Conservation (phyloP, 2,329 filamentous ascomycete genomes). For the Fusarium illudens region DNA sequence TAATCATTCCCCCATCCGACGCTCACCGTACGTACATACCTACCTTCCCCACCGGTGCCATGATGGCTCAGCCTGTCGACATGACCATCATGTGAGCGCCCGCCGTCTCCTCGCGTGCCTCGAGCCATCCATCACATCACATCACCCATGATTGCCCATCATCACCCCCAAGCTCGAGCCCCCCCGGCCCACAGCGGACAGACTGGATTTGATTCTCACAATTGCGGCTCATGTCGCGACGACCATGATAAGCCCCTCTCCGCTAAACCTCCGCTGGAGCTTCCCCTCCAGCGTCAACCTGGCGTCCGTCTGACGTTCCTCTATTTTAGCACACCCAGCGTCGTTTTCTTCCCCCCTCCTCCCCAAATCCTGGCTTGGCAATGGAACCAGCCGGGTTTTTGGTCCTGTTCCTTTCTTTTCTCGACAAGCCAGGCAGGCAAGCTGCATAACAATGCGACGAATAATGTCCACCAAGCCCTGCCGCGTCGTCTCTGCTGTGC, state of each 20-base stretch:
- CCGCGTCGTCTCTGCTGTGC: not conserved
- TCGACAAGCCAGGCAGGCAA: slow-evolving; percentile 21
- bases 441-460: slow-evolving; percentile 17
- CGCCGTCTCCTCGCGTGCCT: slow-evolving; percentile 21
- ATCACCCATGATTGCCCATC: slow-evolving; percentile 12
- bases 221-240: not conserved
- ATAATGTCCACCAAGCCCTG: slow-evolving; percentile 12
- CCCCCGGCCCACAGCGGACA: not conserved
- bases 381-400: slow-evolving; percentile 7
- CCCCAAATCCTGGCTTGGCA: no score
- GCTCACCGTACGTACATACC: no score
- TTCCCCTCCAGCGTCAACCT: slow-evolving; percentile 21
- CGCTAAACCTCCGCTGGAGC: not conserved
- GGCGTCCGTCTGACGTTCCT: slow-evolving; percentile 30
- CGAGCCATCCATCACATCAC: slow-evolving; percentile 30
- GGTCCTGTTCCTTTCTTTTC: not conserved
- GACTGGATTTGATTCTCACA: not conserved
- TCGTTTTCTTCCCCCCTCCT: not conserved
- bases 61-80: slow-evolving; percentile 27
- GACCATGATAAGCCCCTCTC: not conserved
- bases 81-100: slow-evolving; percentile 39
- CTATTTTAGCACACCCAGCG: not conserved
- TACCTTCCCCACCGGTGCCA: slow-evolving; percentile 7
- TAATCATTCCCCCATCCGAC: no score
- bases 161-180: not conserved